Evolutionary conservation across 2,329 filamentous ascomycete genomes (phyloP), one percentile per base, ranked within the genome.

Genomic region (Colletotrichum cuscutae): DNA sequence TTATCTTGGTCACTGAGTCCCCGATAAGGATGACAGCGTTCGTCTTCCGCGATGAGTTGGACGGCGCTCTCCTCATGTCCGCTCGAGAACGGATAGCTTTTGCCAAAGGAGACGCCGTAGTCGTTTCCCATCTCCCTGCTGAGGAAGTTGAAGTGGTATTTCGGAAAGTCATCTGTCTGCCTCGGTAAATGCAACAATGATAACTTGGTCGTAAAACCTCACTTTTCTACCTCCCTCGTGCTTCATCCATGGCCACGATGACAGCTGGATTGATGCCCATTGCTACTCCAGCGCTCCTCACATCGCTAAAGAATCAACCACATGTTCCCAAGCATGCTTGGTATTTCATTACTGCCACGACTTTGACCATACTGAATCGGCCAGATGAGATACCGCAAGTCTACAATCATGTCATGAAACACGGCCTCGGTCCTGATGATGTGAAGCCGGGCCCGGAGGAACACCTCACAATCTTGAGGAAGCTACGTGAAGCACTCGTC

Each of bases 401-500:
- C 6, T 87, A 86, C 73, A 77, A 78, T 4, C 79, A 86, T 76
- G 85, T 83, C 1, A 75, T 89, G 8, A 78, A 79, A 1, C 73
- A 82, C 52, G 80, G 76, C 2, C 57, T 75, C 24, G 76, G 76
- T 8, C 63, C 73, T 11, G 62, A 60, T 22, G 79, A 80, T 37
- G 68, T 62, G 3, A 75, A 74, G n/a, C 78, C 72, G 53, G 77
- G 63, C 60, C 66, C 76, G 11, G 81, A 83, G 15, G 84, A 86
- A 69, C 81, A 85, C 67, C 78, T 87, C 65, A 73, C 74, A n/a
- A 84, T 88, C 60, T 81, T 83, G 3, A 80, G 86, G 56, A 82
- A 85, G 56, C 83, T 87, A 72, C 79, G 87, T 26, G 87, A 89
- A 77, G 85, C 85, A 1, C 77, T 89, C 32, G 78, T 89, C 37